A percentile compares a stretch with the other conserved stretches of the same genome.
Evolutionary conservation across 2,329 filamentous ascomycete species (phyloP).

Genomic region (Mycosphaerelloides madeirae): DNA sequence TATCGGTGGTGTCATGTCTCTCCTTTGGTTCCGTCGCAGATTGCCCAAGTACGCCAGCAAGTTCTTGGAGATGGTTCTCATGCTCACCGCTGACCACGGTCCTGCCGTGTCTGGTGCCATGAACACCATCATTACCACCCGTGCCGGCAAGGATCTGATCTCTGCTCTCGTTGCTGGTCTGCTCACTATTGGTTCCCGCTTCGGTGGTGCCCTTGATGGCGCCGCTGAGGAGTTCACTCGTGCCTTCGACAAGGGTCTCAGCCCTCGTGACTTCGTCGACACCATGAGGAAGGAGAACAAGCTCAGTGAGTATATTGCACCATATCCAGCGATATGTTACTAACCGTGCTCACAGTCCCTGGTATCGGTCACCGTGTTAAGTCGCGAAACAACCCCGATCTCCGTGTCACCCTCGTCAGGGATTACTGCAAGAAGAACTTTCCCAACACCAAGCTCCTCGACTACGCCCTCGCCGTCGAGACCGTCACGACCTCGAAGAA

Average conservation of each 20-base stretch:
- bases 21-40: conserved; percentile 98
- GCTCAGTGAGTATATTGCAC: conserved; percentile 60
- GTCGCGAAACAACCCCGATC: conserved; percentile 99
- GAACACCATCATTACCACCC: conserved; percentile 99
- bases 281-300: conserved; percentile 99
- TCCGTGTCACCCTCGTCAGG: conserved; percentile 98
- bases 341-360: conserved; percentile 59
- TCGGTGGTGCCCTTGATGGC: conserved; percentile 96
- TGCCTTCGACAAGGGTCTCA: conserved; percentile 96
- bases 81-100: conserved; percentile 98
- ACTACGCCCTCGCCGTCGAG: conserved; percentile 97
- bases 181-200: conserved; percentile 94
- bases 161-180: conserved; percentile 93
- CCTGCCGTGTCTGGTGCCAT: conserved; percentile 98
- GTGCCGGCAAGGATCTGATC: conserved; percentile 98
- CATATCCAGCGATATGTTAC: conserved; percentile 9
- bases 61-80: conserved; percentile 99
- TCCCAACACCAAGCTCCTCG: conserved; percentile 95
- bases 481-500: conserved; percentile 99
- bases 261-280: conserved; percentile 97
- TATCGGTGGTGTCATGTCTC: conserved; percentile 99
- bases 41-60: conserved; percentile 94
- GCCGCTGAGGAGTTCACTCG: conserved; percentile 98
- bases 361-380: conserved; percentile 99
- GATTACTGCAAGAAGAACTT: conserved; percentile 98